A percentile compares a stretch with the other conserved stretches of the same genome.
Conservation (phyloP, 2,329 filamentous ascomycete species). For the Calonectria multiphialidica region DNA sequence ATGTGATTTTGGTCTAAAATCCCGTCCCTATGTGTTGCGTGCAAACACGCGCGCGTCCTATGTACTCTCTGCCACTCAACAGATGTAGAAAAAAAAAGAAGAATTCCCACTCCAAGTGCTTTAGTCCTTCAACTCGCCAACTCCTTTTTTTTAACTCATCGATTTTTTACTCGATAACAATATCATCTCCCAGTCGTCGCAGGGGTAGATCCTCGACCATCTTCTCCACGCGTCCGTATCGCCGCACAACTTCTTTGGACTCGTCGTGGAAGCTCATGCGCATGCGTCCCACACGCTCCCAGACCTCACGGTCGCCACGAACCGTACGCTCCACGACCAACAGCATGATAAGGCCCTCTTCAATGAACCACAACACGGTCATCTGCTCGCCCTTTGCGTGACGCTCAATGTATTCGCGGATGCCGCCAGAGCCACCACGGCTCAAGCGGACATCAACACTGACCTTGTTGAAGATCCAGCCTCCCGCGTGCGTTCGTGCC, state of each 20-base stretch:
- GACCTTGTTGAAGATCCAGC: constrained; percentile 52
- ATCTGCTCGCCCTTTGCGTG: constrained; percentile 51
- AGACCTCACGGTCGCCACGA: constrained; percentile 32
- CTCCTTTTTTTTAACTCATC: not conserved
- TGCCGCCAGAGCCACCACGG: constrained; percentile 36
- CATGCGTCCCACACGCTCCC: constrained; percentile 51
- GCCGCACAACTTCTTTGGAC: constrained; percentile 46
- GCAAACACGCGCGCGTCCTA: not conserved
- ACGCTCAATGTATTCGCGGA: constrained; percentile 49
- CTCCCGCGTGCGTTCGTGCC: constrained; percentile 45
- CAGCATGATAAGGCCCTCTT: constrained; percentile 49
- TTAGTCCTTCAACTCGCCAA: not conserved
- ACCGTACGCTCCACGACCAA: constrained; percentile 47
- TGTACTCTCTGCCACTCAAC: not conserved
- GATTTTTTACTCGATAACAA: constrained; percentile 47
- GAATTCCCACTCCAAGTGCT: not conserved
- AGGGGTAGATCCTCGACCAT: constrained; percentile 49
- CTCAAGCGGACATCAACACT: constrained; percentile 50
- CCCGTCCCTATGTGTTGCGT: not conserved
- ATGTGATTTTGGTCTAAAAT: constrained; percentile 8
- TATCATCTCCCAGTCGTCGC: constrained; percentile 47
- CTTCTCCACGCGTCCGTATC: constrained; percentile 46
- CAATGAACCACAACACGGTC: constrained; percentile 52
- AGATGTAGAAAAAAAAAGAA: constrained; percentile 7
- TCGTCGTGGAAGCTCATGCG: constrained; percentile 51